Evolutionary conservation across 179 eudicot species (phyloP).

Genomic region (Dionaea muscipula): DNA sequence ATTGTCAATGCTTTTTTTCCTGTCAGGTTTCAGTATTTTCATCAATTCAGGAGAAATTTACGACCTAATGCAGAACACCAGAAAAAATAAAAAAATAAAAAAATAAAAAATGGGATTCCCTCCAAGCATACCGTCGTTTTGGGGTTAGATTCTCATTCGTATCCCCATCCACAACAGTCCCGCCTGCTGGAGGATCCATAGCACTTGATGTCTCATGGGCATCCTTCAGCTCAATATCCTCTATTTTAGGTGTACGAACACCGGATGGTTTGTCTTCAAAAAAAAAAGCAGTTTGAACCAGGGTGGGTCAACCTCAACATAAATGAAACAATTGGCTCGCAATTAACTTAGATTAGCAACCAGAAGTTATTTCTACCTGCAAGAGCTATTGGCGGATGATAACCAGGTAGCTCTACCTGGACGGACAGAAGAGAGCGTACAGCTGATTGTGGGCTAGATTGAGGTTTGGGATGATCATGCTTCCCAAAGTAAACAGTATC

Average conservation of each 20-base stretch:
- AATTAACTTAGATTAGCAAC: slow-evolving; percentile 7
- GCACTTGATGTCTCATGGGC: slow-evolving; percentile 19
- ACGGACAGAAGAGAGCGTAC: slow-evolving; percentile 29
- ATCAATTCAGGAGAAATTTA: slow-evolving; percentile 6
- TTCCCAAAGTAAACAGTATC: slow-evolving; percentile 62
- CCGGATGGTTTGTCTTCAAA: slow-evolving; percentile 30
- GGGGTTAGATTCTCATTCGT: slow-evolving; percentile 19
- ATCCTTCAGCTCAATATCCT: slow-evolving; percentile 22
- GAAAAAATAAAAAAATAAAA: neutral
- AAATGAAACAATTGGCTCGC: slow-evolving; percentile 8
- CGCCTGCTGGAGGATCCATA: slow-evolving; percentile 20
- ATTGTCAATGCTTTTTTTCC: slow-evolving; percentile 44
- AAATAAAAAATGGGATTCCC: neutral
- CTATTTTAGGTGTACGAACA: slow-evolving; percentile 20
- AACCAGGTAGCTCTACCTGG: slow-evolving; percentile 24
- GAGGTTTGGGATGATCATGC: slow-evolving; percentile 74
- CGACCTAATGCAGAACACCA: slow-evolving; percentile 3
- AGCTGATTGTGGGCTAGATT: slow-evolving; percentile 27
- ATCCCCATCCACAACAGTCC: slow-evolving; percentile 21
- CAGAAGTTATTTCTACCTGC: slow-evolving; percentile 33
- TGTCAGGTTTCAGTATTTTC: slow-evolving; percentile 15
- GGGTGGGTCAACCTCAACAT: neutral
- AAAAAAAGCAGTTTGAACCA: slow-evolving; percentile 12
- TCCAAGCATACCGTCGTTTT: slow-evolving; percentile 48
- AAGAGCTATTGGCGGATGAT: slow-evolving; percentile 16